A percentile compares a stretch with the other conserved stretches of the same genome.
Conservation (phyloP, 768 basidiomycete species). For the Suillus spraguei region DNA sequence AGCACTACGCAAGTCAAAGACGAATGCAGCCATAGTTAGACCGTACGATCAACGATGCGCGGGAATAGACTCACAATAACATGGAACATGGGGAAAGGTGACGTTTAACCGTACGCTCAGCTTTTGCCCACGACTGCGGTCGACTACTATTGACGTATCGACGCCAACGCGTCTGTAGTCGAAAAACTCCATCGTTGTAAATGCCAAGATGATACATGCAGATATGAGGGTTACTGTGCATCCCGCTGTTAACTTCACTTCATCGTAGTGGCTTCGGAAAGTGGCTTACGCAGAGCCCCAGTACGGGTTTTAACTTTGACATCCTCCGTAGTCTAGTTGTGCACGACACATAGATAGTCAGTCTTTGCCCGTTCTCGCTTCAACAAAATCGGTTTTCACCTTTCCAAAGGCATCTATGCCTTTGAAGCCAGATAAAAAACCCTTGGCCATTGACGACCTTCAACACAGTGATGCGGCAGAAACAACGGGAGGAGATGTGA, state of each 20-base stretch:
- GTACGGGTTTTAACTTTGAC: conserved; percentile 98
- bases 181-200: conserved; percentile 92
- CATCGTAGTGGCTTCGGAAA: not conserved
- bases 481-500: conserved; percentile 16
- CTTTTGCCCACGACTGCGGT: conserved; percentile 93
- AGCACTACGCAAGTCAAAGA: conserved; percentile 58
- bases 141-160: conserved; percentile 93
- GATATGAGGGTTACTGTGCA: conserved; percentile 86
- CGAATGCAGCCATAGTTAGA: conserved; percentile 4
- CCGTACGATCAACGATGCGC: not conserved
- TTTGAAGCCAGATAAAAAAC: conserved; percentile 75
- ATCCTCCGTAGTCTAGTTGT: conserved; percentile 90
- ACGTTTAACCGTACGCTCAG: conserved; percentile 89
- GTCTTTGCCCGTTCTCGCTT: conserved; percentile 3
- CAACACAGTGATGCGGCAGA: conserved; percentile 15
- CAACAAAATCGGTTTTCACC: conserved; percentile 47
- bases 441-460: conserved; percentile 66
- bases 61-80: conserved; percentile 74
- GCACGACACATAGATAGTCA: conserved; percentile 13
- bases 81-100: conserved; percentile 96
- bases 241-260: conserved; percentile 15
- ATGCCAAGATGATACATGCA: conserved; percentile 87
- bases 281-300: conserved; percentile 78
- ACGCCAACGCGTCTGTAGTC: conserved; percentile 88
- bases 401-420: conserved; percentile 99